A percentile compares a stretch with the other conserved stretches of the same genome.
phyloP scores from a whole-genome alignment of 495 filamentous ascomycete species.

The Talaromyces ruber region DNA sequence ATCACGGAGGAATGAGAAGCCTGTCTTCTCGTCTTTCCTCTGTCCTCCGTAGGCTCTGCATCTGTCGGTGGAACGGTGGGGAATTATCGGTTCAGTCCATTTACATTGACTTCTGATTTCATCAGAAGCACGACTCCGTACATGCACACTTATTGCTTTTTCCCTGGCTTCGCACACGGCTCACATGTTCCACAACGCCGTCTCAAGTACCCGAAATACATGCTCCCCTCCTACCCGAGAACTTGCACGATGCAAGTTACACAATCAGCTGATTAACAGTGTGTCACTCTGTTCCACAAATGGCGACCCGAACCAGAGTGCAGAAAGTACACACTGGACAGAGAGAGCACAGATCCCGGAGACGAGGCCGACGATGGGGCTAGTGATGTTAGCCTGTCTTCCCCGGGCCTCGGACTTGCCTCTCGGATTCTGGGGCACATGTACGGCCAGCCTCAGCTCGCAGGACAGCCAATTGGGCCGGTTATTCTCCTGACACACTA shows the following conservation, averaged over 20 bases:
- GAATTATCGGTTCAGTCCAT: too few relatives aligned
- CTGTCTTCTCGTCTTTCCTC: neutral
- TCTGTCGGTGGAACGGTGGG: neutral
- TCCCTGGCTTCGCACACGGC: too few relatives aligned
- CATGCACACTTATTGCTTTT: neutral
- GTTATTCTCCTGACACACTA: neutral
- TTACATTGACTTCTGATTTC: too few relatives aligned
- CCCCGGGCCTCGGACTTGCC: neutral
- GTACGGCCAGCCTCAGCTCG: neutral
- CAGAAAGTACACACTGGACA: neutral
- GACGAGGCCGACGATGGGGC: neutral
- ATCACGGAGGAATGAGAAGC: neutral
- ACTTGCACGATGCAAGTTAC: too few relatives aligned
- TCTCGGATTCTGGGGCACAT: slow-evolving; percentile 3
- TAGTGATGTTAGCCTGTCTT: neutral
- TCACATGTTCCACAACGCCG: neutral
- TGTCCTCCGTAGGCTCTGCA: neutral
- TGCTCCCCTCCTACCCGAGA: neutral
- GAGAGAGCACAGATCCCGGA: neutral
- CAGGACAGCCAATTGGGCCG: neutral
- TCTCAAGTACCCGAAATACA: neutral
- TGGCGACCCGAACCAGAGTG: neutral
- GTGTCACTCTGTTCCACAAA: neutral
- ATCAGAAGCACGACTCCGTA: neutral
- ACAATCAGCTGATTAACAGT: neutral